Evolutionary conservation across 352 stramenopile genomes (phyloP), one percentile per base, ranked within the genome.

Genomic region (Phytopythium delawarense): DNA sequence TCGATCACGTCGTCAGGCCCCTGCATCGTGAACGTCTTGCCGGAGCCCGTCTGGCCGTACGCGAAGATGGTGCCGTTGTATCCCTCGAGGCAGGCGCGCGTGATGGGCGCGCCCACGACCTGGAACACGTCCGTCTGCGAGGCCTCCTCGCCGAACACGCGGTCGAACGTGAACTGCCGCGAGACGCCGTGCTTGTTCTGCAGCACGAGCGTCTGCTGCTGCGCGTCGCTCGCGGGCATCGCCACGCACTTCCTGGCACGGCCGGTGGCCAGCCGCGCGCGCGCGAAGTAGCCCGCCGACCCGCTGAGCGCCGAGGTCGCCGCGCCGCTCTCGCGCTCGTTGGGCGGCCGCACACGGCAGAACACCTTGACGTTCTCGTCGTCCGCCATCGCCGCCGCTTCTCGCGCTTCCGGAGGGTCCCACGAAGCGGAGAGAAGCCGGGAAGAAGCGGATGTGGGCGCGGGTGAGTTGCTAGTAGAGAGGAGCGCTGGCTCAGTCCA

Each of bases 101-200:
- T 92, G 54, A 98, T 84, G 11, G 93, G 92, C 45, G 78, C 83
- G 18, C 87, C 93, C 7, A 96, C 87, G 11, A 79, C 65, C 25
- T 96, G 71, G 64, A 98, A 98, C 23, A 98, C 84, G 49, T 98
- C 82, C 59, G 87, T 81, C 77, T 99, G 96, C 20, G 69, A 88
- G 40, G 94, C 79, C 32, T 87, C 74, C 25, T 97, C 91, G 56
- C 85, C 75, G 72, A 98, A 98, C 5, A 97, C 89, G 48, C 79
- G 77, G 68, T 98, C 93, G 63, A 98, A 98, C 4, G 88, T 96
- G 62, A 97, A 97, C n/a, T 71, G 80, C 42, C 84, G 79, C 5
- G 84, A 57, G 20, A 60, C 18, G 35, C 66, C 67, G 52, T 82
- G 70, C 37, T 88, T 86, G 42, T 71, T 76, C 15, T 87, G 71